Conservation (phyloP, 495 filamentous ascomycete genomes). For the Trichoderma gamsii region DNA sequence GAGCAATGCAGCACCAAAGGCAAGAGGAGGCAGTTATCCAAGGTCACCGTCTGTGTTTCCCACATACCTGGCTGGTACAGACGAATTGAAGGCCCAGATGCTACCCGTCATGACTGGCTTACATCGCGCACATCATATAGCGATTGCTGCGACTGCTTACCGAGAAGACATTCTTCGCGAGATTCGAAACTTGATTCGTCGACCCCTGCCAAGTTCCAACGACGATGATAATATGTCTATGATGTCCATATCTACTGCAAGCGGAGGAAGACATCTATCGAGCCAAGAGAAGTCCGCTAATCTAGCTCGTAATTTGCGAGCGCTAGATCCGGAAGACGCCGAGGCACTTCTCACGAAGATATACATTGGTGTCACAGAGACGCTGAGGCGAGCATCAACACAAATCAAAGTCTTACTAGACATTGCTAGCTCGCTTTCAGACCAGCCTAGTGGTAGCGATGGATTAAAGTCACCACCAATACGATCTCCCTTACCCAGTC, state of each 20-base stretch:
- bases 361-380: conserved; percentile 83
- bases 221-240: conserved; percentile 91
- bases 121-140: conserved; percentile 68
- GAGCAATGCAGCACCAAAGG: conserved; percentile 47
- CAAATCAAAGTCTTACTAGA: conserved; percentile 96
- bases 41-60: conserved; percentile 62
- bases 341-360: conserved; percentile 78
- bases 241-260: conserved; percentile 78
- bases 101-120: conserved; percentile 67
- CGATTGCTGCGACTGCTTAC: conserved; percentile 75
- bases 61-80: conserved; percentile 65
- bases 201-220: conserved; percentile 79
- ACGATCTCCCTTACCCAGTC: conserved; percentile 46
- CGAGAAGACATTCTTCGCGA: conserved; percentile 82
- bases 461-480: conserved; percentile 42
- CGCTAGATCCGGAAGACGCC: conserved; percentile 74
- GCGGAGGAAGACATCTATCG: conserved; percentile 57
- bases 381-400: conserved; percentile 72
- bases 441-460: conserved; percentile 29
- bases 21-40: conserved; percentile 53
- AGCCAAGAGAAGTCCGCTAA: conserved; percentile 86
- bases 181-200: conserved; percentile 78
- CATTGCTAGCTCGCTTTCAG: conserved; percentile 70
- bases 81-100: conserved; percentile 60
- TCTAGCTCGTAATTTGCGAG: conserved; percentile 84